phyloP scores from a whole-genome alignment of 148 eudicot species.

The Nepenthes gracilis region DNA sequence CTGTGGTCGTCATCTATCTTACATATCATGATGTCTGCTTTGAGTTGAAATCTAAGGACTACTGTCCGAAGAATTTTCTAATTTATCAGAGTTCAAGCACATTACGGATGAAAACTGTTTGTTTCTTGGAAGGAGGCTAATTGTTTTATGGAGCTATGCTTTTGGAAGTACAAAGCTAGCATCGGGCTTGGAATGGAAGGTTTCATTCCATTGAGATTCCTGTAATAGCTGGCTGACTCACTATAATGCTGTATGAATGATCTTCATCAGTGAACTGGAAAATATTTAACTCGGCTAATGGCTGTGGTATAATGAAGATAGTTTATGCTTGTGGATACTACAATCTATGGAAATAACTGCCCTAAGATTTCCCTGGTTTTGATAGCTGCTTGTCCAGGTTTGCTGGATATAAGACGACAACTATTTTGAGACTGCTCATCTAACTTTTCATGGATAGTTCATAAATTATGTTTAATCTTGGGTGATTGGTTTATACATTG shows the following conservation, averaged over 20 bases:
- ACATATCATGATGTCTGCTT: too few species aligned
- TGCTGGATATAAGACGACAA: too few species aligned
- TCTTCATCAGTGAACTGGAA: not conserved
- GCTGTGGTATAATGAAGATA: not conserved
- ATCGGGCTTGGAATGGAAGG: not conserved
- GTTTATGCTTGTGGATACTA: not conserved
- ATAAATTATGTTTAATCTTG: too few species aligned
- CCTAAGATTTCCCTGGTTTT: not conserved
- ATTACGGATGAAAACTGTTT: not conserved
- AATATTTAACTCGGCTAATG: not conserved
- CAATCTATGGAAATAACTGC: not conserved
- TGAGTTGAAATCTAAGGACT: too few species aligned
- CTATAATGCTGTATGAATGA: slow-evolving; percentile 2
- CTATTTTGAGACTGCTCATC: too few species aligned
- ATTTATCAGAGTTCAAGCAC: too few species aligned
- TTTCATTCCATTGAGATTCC: not conserved
- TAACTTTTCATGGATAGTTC: too few species aligned
- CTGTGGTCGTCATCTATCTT: too few species aligned
- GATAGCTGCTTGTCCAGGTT: too few species aligned
- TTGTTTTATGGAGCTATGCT: not conserved
- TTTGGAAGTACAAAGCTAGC: not conserved
- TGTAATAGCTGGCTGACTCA: slow-evolving; percentile 6
- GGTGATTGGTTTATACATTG: too few species aligned
- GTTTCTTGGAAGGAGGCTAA: not conserved
- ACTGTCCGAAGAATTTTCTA: too few species aligned